phyloP scores from a whole-genome alignment of 148 eudicot species.

The Camellia japonica region DNA sequence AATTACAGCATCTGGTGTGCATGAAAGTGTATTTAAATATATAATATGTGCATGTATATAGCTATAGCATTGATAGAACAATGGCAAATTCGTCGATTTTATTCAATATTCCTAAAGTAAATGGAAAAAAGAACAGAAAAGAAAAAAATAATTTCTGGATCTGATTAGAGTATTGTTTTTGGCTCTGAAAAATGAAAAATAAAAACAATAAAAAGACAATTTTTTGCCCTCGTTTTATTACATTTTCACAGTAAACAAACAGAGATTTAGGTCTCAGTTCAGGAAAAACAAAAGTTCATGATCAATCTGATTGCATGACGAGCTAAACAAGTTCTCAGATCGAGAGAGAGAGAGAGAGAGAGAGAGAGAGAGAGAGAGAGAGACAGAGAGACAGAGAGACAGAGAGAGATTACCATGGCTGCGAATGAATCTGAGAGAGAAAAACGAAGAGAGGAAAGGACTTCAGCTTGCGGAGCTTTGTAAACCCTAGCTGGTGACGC shows the following conservation, averaged over 20 bases:
- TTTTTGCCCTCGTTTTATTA: background rate
- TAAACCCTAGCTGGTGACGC: background rate
- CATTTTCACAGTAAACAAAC: background rate
- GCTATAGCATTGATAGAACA: background rate
- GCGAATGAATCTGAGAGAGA: background rate
- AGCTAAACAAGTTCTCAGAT: background rate
- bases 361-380: background rate
- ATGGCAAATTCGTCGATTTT: background rate
- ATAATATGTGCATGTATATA: background rate
- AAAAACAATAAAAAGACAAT: background rate
- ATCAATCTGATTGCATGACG: background rate
- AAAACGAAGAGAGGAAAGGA: background rate
- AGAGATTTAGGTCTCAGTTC: background rate
- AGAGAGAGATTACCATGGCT: constrained; percentile 15
- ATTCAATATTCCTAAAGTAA: background rate
- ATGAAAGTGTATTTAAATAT: background rate
- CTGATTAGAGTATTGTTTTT: too few relatives aligned
- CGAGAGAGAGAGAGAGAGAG: background rate
- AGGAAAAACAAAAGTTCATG: background rate
- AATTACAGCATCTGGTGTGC: background rate
- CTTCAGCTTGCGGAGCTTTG: background rate
- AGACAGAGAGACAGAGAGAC: too few relatives aligned
- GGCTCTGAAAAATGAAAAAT: background rate
- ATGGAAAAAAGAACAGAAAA: background rate
- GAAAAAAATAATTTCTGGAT: background rate